Percentiles rank a stretch among this genome's conserved stretches.
These are phyloP conservation scores for Coix lacrymajobi DNA, from an alignment of 176 grass and related monocot genomes.

Conservation along the genomic window DNA sequence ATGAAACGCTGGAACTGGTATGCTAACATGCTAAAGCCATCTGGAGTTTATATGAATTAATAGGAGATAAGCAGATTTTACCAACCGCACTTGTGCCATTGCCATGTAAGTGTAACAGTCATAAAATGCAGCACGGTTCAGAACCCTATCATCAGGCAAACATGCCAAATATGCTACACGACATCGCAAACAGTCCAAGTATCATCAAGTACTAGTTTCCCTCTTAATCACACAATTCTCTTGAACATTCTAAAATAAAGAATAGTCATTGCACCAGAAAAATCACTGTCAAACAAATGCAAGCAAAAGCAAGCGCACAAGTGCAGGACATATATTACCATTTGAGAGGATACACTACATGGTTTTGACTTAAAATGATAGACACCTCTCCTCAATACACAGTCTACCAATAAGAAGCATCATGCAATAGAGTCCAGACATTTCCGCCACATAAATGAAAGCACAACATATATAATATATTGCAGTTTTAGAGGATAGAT, in stretches of 20 bases:
- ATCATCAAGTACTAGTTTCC: not conserved
- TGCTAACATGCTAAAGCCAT: not conserved
- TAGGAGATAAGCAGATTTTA: not conserved
- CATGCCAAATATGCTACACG: not conserved
- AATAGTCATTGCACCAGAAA: not conserved
- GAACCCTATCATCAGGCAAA: not conserved
- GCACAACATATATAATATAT: not conserved
- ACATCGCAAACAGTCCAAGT: not conserved
- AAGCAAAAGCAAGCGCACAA: not conserved
- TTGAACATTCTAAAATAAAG: not conserved
- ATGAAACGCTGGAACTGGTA: not conserved
- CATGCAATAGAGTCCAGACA: not conserved
- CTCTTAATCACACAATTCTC: not conserved
- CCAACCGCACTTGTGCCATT: too few relatives aligned
- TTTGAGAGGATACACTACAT: not conserved
- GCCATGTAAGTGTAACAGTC: not conserved
- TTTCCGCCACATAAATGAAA: not conserved
- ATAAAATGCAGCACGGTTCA: not conserved
- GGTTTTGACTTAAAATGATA: not conserved
- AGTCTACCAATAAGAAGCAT: not conserved
- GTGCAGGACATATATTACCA: not conserved
- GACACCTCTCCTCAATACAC: not conserved
- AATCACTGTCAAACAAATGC: not conserved
- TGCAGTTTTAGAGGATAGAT: not conserved
- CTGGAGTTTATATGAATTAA: not conserved